Conservation (phyloP, 2,329 filamentous ascomycete genomes). For the Aspergillus quadricinctus region DNA sequence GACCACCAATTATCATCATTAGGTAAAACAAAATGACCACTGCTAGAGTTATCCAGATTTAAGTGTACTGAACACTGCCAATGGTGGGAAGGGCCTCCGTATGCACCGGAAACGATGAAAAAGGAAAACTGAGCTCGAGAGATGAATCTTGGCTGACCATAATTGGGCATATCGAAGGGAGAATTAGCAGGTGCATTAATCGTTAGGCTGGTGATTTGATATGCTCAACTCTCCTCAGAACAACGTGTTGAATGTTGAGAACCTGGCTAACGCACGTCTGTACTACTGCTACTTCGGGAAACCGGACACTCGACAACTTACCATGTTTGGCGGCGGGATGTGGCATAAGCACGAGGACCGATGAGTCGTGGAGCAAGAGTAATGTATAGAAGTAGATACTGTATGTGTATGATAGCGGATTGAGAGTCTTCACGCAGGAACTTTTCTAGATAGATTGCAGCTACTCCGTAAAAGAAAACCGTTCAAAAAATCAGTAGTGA, state of each 20-base stretch:
- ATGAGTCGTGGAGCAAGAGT: not conserved
- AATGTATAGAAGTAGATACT: not conserved
- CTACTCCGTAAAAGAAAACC: not conserved
- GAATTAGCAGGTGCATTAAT: not conserved
- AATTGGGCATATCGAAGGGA: not conserved
- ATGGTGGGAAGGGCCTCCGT: not conserved
- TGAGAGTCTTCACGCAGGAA: not conserved
- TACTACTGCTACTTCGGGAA: not conserved
- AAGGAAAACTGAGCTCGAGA: not conserved
- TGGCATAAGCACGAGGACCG: not conserved
- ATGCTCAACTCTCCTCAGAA: not conserved
- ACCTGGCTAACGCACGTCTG: not conserved
- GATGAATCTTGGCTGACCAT: not conserved
- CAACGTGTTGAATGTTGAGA: not conserved
- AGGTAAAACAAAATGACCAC: not conserved
- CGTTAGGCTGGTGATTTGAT: not conserved
- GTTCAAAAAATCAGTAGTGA: not conserved
- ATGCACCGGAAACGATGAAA: not conserved
- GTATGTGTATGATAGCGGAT: not conserved
- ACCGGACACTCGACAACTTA: not conserved
- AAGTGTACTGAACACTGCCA: no score
- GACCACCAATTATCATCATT: not conserved
- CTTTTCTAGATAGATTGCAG: not conserved
- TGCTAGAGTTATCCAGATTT: not conserved
- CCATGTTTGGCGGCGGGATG: not conserved